Percentiles rank a stretch among this genome's conserved stretches.
These are phyloP conservation scores for Salix udensis DNA, from an alignment of 345 rosid species.

Conservation along the genomic window DNA sequence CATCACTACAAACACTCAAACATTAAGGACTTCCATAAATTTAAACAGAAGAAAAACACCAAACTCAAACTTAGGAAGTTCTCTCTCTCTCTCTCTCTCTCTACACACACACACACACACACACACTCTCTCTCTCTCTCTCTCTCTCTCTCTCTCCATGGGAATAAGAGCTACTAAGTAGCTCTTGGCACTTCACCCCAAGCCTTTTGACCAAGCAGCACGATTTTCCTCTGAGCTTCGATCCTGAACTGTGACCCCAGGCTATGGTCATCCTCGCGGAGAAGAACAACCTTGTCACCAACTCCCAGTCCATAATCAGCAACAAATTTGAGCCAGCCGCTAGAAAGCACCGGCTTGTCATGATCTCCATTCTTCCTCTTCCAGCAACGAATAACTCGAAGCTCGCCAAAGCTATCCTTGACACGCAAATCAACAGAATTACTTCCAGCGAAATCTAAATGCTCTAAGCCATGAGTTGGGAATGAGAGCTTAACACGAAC, in stretches of 20 bases:
- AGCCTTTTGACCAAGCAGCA: neutral
- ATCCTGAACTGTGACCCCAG: neutral
- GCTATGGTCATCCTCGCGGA: neutral
- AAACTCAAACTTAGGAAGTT: no score
- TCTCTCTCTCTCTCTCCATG: neutral
- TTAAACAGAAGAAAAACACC: neutral
- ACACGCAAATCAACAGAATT: neutral
- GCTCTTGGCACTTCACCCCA: neutral
- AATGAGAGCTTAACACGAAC: neutral
- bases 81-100: no score
- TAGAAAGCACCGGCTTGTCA: neutral
- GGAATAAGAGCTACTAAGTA: neutral
- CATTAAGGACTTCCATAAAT: neutral
- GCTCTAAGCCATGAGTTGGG: neutral
- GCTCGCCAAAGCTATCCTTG: neutral
- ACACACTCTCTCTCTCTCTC: no score
- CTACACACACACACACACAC: no score
- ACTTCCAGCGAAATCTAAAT: neutral
- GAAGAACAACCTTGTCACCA: neutral
- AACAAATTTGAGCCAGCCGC: neutral
- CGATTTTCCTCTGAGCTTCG: neutral
- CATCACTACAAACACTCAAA: no score
- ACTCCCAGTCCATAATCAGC: neutral
- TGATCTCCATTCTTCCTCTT: neutral
- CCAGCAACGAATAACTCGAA: neutral